Conservation (phyloP, 2,329 filamentous ascomycete genomes). For the Geosmithia morbida region DNA sequence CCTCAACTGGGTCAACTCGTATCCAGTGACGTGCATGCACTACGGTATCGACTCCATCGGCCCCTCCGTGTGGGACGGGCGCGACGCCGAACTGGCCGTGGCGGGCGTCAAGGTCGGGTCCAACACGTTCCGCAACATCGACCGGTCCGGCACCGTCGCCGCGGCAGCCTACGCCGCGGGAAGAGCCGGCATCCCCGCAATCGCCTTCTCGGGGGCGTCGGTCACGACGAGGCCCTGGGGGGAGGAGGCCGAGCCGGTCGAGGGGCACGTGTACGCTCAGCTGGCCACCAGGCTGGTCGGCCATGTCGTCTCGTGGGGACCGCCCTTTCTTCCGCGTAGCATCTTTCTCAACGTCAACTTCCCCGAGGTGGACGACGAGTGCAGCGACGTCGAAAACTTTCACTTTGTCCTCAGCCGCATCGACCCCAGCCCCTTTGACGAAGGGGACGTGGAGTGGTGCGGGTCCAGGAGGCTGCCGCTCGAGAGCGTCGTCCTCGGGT, state of each 20-base stretch:
- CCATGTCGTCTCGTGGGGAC: slow-evolving; percentile 35
- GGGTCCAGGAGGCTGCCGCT: slow-evolving; percentile 39
- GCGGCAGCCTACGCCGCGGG: slow-evolving; percentile 43
- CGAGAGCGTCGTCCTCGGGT: slow-evolving; percentile 36
- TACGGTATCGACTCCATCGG: slow-evolving; percentile 45
- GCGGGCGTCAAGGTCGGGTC: slow-evolving; percentile 45
- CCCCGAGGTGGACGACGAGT: slow-evolving; percentile 33
- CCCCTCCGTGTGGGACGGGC: slow-evolving; percentile 33
- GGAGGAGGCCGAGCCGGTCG: slow-evolving; percentile 22
- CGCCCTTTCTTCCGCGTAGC: slow-evolving; percentile 45
- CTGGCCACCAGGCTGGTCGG: slow-evolving; percentile 44
- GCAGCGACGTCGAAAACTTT: slow-evolving; percentile 38
- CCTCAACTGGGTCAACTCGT: slow-evolving; percentile 61
- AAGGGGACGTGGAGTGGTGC: slow-evolving; percentile 43
- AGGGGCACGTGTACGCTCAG: slow-evolving; percentile 45
- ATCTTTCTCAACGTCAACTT: slow-evolving; percentile 60
- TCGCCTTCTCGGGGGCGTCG: slow-evolving; percentile 50
- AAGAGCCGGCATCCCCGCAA: slow-evolving; percentile 41
- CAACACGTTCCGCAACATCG: slow-evolving; percentile 41
- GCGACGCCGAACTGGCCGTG: slow-evolving; percentile 46
- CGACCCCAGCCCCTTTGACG: slow-evolving; percentile 35
- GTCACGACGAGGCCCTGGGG: slow-evolving; percentile 11
- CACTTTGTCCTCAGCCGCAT: slow-evolving; percentile 51
- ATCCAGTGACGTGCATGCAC: slow-evolving; percentile 48
- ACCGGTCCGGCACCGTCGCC: slow-evolving; percentile 54